Percentiles rank a stretch among this genome's conserved stretches.
phyloP scores from a whole-genome alignment of 306 rosid species.

The Carpinus viminea region DNA sequence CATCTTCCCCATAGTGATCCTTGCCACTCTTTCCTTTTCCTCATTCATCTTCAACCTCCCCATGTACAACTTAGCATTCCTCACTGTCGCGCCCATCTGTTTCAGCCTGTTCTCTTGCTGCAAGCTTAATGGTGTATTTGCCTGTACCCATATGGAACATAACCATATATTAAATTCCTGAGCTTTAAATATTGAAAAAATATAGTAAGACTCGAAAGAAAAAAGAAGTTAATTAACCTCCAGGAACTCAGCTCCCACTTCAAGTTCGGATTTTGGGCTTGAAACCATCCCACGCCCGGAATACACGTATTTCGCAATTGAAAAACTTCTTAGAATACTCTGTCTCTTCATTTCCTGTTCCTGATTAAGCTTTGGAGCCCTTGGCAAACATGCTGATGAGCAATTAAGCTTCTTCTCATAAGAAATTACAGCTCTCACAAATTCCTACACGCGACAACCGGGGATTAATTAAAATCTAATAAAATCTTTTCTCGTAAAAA shows the following conservation, averaged over 20 bases:
- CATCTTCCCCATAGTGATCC: conserved; percentile 32
- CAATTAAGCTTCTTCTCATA: conserved; percentile 35
- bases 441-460: conserved; percentile 39
- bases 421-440: conserved; percentile 44
- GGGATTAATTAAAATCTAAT: neutral
- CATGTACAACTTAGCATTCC: conserved; percentile 29
- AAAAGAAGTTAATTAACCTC: conserved; percentile 9
- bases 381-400: conserved; percentile 29
- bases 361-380: conserved; percentile 27
- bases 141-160: conserved; percentile 14
- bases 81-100: conserved; percentile 38
- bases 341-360: conserved; percentile 34
- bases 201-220: neutral
- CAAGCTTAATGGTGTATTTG: conserved; percentile 27
- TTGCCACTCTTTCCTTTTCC: conserved; percentile 35
- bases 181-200: neutral
- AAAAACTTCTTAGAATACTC: conserved; percentile 33
- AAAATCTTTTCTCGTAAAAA: too few relatives aligned
- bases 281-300: conserved; percentile 11
- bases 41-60: conserved; percentile 21
- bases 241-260: conserved; percentile 36
- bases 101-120: conserved; percentile 42
- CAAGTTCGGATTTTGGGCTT: conserved; percentile 21
- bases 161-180: neutral
- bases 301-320: conserved; percentile 33